Percentiles rank a stretch among this genome's conserved stretches.
Evolutionary conservation across 2,329 filamentous ascomycete genomes (phyloP).

Genomic region (Onygenales sp.): DNA sequence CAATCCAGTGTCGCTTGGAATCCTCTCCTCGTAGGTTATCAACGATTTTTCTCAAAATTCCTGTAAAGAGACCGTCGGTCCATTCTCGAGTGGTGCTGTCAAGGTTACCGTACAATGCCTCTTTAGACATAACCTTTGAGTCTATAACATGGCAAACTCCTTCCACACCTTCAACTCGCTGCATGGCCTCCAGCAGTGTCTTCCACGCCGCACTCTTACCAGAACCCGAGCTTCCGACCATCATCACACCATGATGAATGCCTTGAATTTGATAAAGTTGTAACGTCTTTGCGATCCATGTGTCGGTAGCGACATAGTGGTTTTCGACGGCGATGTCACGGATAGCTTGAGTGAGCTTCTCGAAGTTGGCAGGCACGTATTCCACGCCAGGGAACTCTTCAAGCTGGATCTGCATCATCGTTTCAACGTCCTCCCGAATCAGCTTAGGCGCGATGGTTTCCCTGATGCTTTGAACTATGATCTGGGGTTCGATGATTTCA

Average conservation of each 20-base stretch:
- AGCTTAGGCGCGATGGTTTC: conserved; percentile 98
- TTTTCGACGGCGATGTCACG: conserved; percentile 72
- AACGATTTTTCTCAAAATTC: conserved; percentile 94
- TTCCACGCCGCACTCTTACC: conserved; percentile 97
- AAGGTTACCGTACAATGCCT: conserved; percentile 88
- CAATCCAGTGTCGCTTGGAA: conserved; percentile 95
- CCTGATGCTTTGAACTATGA: conserved; percentile 94
- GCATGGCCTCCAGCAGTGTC: conserved; percentile 79
- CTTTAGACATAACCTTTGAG: conserved; percentile 99
- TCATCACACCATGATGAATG: conserved; percentile 99
- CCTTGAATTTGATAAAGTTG: conserved; percentile 97
- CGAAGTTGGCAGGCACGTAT: conserved; percentile 82
- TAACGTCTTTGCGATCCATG: conserved; percentile 95
- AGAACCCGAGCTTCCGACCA: conserved; percentile 96
- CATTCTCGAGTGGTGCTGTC: conserved; percentile 97
- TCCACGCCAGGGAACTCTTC: conserved; percentile 85
- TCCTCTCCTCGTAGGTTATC: conserved; percentile 98
- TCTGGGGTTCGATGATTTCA: conserved; percentile 81
- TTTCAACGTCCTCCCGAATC: conserved; percentile 82
- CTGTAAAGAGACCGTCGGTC: conserved; percentile 97
- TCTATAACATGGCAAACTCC: conserved; percentile 97
- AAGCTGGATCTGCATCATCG: conserved; percentile 73
- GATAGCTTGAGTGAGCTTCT: conserved; percentile 70
- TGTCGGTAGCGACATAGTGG: conserved; percentile 80
- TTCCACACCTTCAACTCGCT: conserved; percentile 82